phyloP scores from a whole-genome alignment of 75 land plant species.

The Cunninghamia lanceolata region DNA sequence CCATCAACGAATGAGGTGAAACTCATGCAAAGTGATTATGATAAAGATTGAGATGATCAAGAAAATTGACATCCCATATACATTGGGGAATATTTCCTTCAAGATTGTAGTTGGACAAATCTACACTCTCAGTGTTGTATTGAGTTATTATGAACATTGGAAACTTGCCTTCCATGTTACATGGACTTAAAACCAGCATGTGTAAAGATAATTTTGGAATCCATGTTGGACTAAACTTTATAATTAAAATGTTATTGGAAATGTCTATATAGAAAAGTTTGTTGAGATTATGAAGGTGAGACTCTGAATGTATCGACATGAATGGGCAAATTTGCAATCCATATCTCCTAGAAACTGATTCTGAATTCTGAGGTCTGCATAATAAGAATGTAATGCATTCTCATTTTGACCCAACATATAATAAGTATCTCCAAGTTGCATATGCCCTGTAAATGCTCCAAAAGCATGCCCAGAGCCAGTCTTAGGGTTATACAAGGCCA shows the following conservation, averaged over 20 bases:
- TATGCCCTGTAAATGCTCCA: slow-evolving; percentile 30
- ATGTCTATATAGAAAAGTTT: too few relatives aligned
- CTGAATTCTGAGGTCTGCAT: slow-evolving; percentile 62
- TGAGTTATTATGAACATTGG: background rate
- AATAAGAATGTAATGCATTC: slow-evolving; percentile 10
- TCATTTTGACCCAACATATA: slow-evolving; percentile 29
- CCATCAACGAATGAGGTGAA: too few relatives aligned
- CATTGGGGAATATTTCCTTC: background rate
- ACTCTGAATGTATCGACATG: slow-evolving; percentile 43
- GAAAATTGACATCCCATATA: too few relatives aligned
- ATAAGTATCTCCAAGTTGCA: slow-evolving; percentile 40
- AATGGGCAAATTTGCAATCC: slow-evolving; percentile 75
- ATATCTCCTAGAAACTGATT: slow-evolving; percentile 57
- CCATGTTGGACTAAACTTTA: background rate
- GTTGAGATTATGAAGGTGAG: background rate
- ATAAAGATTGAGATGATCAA: too few relatives aligned
- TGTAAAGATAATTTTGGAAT: background rate
- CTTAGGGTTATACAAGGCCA: background rate
- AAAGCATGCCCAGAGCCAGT: slow-evolving; percentile 32
- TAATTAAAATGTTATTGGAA: background rate
- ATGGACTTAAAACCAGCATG: background rate
- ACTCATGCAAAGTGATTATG: too few relatives aligned
- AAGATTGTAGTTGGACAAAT: background rate
- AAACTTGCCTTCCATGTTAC: background rate
- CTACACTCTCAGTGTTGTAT: too few relatives aligned